Evolutionary conservation across 2,329 filamentous ascomycete species (phyloP), one percentile per base, ranked within the genome.

Genomic region (Emmonsiellopsis sp.): DNA sequence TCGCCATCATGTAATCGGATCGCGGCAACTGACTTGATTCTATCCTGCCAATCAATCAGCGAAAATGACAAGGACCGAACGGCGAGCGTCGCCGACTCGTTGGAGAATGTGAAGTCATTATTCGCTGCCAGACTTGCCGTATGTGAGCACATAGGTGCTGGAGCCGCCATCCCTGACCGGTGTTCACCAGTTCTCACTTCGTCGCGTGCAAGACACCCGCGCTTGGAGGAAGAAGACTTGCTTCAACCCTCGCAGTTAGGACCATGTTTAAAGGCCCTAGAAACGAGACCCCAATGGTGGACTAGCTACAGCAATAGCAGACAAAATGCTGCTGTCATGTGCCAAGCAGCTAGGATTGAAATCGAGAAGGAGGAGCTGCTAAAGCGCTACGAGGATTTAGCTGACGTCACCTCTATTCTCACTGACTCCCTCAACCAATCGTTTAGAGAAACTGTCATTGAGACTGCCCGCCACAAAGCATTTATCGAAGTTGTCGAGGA

Each of bases 61-160:
- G 64, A 62, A 26, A 59, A 59, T n/a, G 58, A 62, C n/a, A 57
- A 62, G 4, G 55, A 53, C 48, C 42, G 58, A 5, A 61, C 65
- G 3, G 42, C 58, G 9, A 61, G 63, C 5, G 62, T 61, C 3
- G 60, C 64, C 51, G 60, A 66, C 48, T 58, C 61, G 2, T 65
- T 77, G 41, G 76, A 76, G 53, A 65, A 67, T 53, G 68, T 71
- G 55, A 80, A 77, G 57, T 80, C 79, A 4, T 72, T 81, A 34
- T 86, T 83, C 57, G 81, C 82, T 2, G 78, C 79, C 7, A 77
- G 81, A 44, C 71, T 86, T 13, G 81, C 84, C 9, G 71, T 84
- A 7, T 87, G 84, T 59, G 83, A 86, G 61, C 72, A 85, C 7
- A 71, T 73, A 9, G 76, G 75, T 16, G 78, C 79, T 2, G 73